Evolutionary conservation across 108 stramenopile species (phyloP), one percentile per base, ranked within the genome.

Genomic region (Fistulifera pelliculosa): DNA sequence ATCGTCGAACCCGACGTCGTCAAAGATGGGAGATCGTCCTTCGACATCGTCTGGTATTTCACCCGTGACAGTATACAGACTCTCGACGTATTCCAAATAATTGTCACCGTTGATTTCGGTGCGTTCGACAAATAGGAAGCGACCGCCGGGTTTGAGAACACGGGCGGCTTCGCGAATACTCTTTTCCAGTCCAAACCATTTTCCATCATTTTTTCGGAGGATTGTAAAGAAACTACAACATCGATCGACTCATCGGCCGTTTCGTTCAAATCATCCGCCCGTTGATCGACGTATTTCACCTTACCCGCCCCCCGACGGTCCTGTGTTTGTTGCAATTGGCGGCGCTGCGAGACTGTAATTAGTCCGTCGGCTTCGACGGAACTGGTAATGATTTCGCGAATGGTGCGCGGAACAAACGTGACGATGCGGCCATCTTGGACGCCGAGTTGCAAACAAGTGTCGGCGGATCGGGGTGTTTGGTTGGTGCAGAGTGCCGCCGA

Each of bases 121-220:
- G 56, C 68, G 77, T 54, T 93, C 91, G 11, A 83, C 80, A 58
- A 83, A 93, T n/a, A 93, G 52, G 44, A 88, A 65, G 49, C 87
- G 52, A 50, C 91, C 91, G 41, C 91, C 91, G 4, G 84, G 87
- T 59, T 86, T 87, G 39, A 93, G 52, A 11, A 93, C 91, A 26
- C 91, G 68, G 0, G 74, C 81, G 11, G 87, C 85, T 59, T 93
- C 91, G 14, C 55, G 53, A n/a, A 92, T 61, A 31, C 61, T 58
- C 31, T 74, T 47, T 87, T 87, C 79, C 83, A 87, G 59, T 92
- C 81, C 22, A 77, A 40, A 7, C 83, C 90, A 56, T 83, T 87
- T 42, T 92, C 85, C 2, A 54, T 49, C 85, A 87, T 85, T 17
- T 68, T 53, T 21, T 60, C 66, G 7, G 77, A 83, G 16, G 73